Evolutionary conservation across 2,329 filamentous ascomycete species (phyloP).

Genomic region (Neoarthrinium moseri): DNA sequence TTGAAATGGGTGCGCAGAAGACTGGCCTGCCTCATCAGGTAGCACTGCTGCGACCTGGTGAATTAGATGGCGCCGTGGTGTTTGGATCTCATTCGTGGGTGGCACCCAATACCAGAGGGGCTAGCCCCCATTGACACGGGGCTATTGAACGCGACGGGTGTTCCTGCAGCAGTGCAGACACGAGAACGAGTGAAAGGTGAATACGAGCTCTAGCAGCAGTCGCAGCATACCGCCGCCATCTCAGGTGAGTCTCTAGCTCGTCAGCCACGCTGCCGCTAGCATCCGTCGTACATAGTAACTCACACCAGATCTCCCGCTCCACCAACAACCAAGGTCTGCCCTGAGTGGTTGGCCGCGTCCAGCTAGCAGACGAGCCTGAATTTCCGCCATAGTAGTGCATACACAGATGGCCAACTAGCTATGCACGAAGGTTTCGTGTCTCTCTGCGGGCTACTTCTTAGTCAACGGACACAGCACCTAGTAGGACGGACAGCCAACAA

Average conservation of each 20-base stretch:
- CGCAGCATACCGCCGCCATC: constrained; percentile 4
- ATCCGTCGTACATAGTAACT: background rate
- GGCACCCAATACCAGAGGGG: background rate
- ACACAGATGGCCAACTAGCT: too few relatives aligned
- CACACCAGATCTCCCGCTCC: background rate
- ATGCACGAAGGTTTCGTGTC: too few relatives aligned
- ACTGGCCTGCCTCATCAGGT: constrained; percentile 1
- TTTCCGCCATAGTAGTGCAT: background rate
- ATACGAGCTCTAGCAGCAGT: constrained; percentile 4
- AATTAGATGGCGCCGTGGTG: background rate
- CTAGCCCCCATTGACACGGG: background rate
- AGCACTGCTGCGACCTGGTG: background rate
- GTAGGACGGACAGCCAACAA: background rate
- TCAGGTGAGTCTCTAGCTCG: constrained; percentile 3
- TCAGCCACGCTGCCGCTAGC: background rate
- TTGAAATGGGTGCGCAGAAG: background rate
- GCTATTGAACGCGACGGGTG: background rate
- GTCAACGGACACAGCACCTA: background rate
- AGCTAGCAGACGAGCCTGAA: background rate
- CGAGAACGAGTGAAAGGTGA: constrained; percentile 1
- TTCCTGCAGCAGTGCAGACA: constrained; percentile 2
- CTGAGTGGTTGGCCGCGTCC: background rate
- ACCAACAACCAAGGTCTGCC: background rate
- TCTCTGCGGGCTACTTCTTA: too few relatives aligned
- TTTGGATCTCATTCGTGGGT: background rate